Conservation (phyloP, 73 alveolate genomes). For the Tetrahymena elliotti region DNA sequence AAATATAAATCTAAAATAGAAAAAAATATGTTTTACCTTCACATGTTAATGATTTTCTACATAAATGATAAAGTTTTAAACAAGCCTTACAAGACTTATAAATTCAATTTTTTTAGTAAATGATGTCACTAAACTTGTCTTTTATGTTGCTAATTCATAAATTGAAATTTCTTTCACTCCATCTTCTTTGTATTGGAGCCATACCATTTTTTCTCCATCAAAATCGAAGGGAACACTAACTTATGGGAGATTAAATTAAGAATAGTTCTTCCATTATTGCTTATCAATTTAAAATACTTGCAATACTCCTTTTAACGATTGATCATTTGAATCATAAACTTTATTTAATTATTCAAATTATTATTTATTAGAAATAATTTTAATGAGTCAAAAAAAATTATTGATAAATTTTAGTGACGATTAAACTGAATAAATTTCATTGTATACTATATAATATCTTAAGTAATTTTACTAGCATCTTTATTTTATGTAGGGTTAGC, state of each 20-base stretch:
- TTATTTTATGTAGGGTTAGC: neutral
- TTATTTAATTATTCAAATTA: no score
- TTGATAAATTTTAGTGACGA: no score
- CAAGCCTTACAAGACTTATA: neutral
- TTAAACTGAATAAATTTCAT: no score
- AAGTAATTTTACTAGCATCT: neutral
- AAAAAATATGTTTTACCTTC: neutral
- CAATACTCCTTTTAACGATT: slow-evolving; percentile 12
- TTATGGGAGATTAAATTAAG: slow-evolving; percentile 21
- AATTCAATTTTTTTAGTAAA: neutral
- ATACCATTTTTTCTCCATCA: neutral
- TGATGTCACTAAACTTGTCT: neutral
- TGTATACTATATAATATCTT: no score
- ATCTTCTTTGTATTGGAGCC: slow-evolving; percentile 21
- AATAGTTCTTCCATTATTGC: neutral
- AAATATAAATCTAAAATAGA: no score
- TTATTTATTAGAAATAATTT: slow-evolving; percentile 11
- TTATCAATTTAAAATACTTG: slow-evolving; percentile 4
- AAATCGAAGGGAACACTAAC: slow-evolving; percentile 26
- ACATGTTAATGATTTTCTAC: neutral
- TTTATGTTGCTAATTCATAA: neutral
- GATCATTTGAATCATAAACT: slow-evolving; percentile 6
- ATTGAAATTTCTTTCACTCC: slow-evolving; percentile 6
- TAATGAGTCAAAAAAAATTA: no score
- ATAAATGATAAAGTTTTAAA: neutral